Evolutionary conservation across 441 rosid genomes (phyloP).

Genomic region (Croton setiger): DNA sequence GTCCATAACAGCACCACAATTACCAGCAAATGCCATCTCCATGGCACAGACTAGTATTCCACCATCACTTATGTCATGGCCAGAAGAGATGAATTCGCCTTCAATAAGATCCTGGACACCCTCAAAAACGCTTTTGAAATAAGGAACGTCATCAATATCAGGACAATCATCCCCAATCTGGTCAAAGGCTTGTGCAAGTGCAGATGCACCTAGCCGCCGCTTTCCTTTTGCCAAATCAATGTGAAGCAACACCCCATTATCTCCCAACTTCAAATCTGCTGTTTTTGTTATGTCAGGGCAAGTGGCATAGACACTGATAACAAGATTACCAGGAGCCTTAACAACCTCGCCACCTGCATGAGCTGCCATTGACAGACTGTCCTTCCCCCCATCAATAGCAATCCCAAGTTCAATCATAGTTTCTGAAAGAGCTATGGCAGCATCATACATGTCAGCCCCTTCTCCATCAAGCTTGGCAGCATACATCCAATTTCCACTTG

Average conservation of each 20-base stretch:
- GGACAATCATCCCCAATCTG: conserved; percentile 89
- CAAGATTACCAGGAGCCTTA: conserved; percentile 97
- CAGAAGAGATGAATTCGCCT: conserved; percentile 55
- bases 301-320: conserved; percentile 81
- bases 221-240: conserved; percentile 90
- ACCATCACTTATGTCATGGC: conserved; percentile 97
- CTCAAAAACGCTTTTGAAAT: conserved; percentile 67
- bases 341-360: conserved; percentile 77
- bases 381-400: conserved; percentile 97
- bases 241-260: conserved; percentile 71
- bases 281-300: conserved; percentile 90
- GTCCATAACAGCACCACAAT: conserved; percentile 59
- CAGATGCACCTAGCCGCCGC: conserved; percentile 87
- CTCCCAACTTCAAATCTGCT: conserved; percentile 79
- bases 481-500: conserved; percentile 98
- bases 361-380: conserved; percentile 97
- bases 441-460: conserved; percentile 98
- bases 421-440: conserved; percentile 73
- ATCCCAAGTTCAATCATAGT: conserved; percentile 95
- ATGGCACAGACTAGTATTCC: conserved; percentile 69
- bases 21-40: conserved; percentile 98
- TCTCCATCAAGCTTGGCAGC: conserved; percentile 98
- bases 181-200: conserved; percentile 83
- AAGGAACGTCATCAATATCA: conserved; percentile 78
- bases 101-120: conserved; percentile 67